Evolutionary conservation across 495 filamentous ascomycete genomes (phyloP), one percentile per base, ranked within the genome.

Genomic region (Penicillium arizonense): DNA sequence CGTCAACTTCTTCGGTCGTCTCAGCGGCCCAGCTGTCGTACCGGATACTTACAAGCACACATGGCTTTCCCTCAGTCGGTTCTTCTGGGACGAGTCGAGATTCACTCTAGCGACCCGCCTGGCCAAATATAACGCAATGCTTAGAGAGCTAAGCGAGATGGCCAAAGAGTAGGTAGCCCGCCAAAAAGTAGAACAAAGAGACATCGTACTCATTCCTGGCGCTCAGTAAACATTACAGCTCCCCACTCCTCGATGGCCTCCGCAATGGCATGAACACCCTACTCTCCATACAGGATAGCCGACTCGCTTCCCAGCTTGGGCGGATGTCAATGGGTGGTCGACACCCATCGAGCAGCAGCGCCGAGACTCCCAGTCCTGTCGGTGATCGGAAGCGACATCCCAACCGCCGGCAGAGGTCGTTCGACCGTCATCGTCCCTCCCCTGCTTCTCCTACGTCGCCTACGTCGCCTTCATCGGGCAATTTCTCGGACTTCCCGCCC

Each of bases 21-120:
- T 82, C 11, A 72, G 77, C 33, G 47, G 65, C 40, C 64, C 18
- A 65, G 63, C n/a, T 7, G 8, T 30, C 8, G 28, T 30, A 30
- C 61, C 64, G 11, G 74, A 73, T 13, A 61, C 62, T 14, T 81
- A 79, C 57, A 67, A 69, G 40, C 65, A 67, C 35, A 73, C 74
- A 12, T 89, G 86, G 86, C 54, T 69, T 10, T 70, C 79, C 33
- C 61, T 86, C 41, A 60, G 63, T 46, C 52, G 61, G 2, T 74
- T 72, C 53, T 83, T 87, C 56, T 68, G 70, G 52, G 62, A 72
- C 24, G 77, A 83, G 50, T 76, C 82, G 44, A 69, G 76, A 2
- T 72, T 76, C 24, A 58, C 71, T 1, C 62, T 88, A 32, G 59
- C 62, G 4, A 67, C 70, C 12, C 79, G 85, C 7, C 64, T 88